phyloP scores from a whole-genome alignment of 805 yeast species.

The Ascoidea tarda region DNA sequence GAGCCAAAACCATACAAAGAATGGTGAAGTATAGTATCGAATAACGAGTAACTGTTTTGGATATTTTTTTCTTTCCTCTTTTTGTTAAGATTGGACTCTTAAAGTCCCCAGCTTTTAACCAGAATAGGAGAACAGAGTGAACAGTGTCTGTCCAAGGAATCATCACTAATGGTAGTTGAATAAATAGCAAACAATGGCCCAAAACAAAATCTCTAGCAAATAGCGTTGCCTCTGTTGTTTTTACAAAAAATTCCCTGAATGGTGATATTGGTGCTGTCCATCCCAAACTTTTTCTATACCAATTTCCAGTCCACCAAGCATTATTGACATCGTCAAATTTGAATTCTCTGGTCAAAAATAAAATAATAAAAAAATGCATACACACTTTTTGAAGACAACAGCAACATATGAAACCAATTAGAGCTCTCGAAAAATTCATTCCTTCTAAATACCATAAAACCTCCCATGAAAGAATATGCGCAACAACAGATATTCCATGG shows the following conservation, averaged over 20 bases:
- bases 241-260: conserved; percentile 40
- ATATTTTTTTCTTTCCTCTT: conserved; percentile 26
- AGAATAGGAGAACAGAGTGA: conserved; percentile 45
- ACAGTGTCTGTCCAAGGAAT: conserved; percentile 43
- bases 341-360: conserved; percentile 85
- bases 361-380: conserved; percentile 70
- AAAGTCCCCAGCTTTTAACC: conserved; percentile 42
- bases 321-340: conserved; percentile 91
- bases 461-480: conserved; percentile 79
- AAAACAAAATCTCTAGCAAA: conserved; percentile 40
- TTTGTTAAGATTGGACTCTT: conserved; percentile 30
- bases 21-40: conserved; percentile 22
- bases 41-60: conserved; percentile 20
- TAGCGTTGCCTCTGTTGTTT: conserved; percentile 38
- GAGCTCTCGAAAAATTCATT: conserved; percentile 75
- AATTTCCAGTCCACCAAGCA: conserved; percentile 69
- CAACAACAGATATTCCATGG: conserved; percentile 85
- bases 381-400: conserved; percentile 78
- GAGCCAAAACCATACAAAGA: conserved; percentile 3
- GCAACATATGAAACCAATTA: conserved; percentile 75
- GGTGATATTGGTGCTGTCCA: conserved; percentile 42
- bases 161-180: conserved; percentile 38
- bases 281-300: conserved; percentile 44
- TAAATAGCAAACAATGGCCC: conserved; percentile 36
- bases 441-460: conserved; percentile 97